These are phyloP conservation scores for Skeletonema menzelii DNA, from an alignment of 108 stramenopile species.

Conservation along the genomic window DNA sequence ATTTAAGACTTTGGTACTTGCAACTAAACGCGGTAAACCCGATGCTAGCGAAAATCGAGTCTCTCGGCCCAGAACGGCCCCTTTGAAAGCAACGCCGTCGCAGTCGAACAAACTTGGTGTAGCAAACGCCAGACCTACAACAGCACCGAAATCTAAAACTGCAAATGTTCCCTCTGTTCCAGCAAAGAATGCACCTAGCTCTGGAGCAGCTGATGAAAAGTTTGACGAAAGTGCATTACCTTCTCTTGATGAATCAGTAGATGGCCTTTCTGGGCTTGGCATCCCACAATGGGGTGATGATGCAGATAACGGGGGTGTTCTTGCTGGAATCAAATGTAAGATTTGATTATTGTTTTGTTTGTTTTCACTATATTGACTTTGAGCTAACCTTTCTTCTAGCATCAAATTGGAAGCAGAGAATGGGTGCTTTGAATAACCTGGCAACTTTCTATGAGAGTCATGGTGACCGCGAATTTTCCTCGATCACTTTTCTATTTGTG, in stretches of 20 bases:
- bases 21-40: slow-evolving; percentile 1
- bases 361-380: neutral
- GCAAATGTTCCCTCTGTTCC: neutral
- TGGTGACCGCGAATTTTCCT: slow-evolving; percentile 17
- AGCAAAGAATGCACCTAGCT: neutral
- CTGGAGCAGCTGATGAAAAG: slow-evolving; percentile 12
- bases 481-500: slow-evolving; percentile 50
- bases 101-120: neutral
- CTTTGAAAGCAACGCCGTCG: neutral
- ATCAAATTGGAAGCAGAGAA: slow-evolving; percentile 65
- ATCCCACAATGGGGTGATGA: slow-evolving; percentile 75
- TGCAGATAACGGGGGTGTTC: slow-evolving; percentile 65
- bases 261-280: slow-evolving; percentile 33
- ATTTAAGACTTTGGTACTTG: slow-evolving; percentile 60
- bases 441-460: slow-evolving; percentile 41
- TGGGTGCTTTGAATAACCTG: slow-evolving; percentile 64
- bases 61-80: slow-evolving; percentile 5
- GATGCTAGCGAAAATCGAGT: neutral
- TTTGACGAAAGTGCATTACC: slow-evolving; percentile 17
- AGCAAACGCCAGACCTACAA: neutral
- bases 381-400: slow-evolving; percentile 33
- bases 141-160: neutral
- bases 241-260: slow-evolving; percentile 58
- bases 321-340: slow-evolving; percentile 76
- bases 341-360: neutral